phyloP scores from a whole-genome alignment of 345 rosid species.

The Populus tremula region DNA sequence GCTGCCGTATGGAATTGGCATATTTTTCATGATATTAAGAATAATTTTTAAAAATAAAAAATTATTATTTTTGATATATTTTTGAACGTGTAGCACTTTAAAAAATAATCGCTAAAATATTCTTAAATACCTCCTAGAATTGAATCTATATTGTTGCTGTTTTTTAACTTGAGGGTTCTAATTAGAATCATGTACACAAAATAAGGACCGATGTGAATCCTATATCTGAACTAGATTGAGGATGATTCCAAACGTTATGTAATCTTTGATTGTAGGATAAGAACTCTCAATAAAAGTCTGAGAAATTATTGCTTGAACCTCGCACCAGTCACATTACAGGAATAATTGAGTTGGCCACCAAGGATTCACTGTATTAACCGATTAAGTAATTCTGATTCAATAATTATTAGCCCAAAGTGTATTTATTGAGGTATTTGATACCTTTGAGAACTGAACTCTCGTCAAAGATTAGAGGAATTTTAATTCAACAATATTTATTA shows the following conservation, averaged over 20 bases:
- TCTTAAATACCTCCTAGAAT: too few species aligned
- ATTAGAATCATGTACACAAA: background rate
- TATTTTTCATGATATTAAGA: too few species aligned
- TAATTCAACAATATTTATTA: too few species aligned
- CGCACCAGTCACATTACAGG: background rate
- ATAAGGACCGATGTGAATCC: background rate
- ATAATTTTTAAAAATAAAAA: too few species aligned
- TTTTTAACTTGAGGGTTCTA: background rate
- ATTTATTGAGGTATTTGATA: background rate
- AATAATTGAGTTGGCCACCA: background rate
- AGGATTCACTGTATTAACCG: background rate
- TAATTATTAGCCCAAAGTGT: background rate
- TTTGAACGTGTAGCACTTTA: fast-evolving
- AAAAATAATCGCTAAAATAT: fast-evolving
- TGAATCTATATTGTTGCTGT: too few species aligned
- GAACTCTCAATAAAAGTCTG: background rate
- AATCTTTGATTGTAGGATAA: background rate
- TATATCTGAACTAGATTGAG: background rate
- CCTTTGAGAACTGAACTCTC: background rate
- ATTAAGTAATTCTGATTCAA: background rate
- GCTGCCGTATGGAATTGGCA: too few species aligned
- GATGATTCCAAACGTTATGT: background rate
- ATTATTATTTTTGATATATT: too few species aligned
- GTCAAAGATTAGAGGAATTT: background rate
- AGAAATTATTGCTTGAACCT: background rate